Conservation (phyloP, 345 rosid genomes). For the Erucastrum elatum region DNA sequence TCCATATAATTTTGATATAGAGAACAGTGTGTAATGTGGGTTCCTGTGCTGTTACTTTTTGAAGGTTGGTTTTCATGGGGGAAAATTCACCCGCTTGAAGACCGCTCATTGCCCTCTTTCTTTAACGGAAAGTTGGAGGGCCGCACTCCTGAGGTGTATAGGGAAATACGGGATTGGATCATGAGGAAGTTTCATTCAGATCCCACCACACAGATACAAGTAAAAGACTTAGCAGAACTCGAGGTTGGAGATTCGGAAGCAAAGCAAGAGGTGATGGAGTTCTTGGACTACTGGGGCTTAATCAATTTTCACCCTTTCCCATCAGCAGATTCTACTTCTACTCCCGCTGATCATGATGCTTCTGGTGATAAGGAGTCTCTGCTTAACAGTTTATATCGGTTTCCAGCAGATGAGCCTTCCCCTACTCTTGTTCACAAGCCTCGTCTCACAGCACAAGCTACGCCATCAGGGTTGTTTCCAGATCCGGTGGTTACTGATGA, state of each 20-base stretch:
- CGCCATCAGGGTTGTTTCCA: constrained; percentile 63
- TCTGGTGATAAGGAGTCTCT: constrained; percentile 46
- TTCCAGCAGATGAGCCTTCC: constrained; percentile 59
- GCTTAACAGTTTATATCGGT: constrained; percentile 74
- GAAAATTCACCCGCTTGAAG: constrained; percentile 77
- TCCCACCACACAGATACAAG: constrained; percentile 60
- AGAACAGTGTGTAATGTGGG: constrained; percentile 5
- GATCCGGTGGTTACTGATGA: constrained; percentile 81
- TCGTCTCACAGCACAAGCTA: constrained; percentile 51
- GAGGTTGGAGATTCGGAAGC: constrained; percentile 78
- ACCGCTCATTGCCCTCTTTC: constrained; percentile 74
- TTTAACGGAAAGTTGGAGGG: constrained; percentile 72
- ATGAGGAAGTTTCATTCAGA: constrained; percentile 76
- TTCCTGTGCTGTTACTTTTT: constrained; percentile 17
- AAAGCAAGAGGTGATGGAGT: constrained; percentile 88
- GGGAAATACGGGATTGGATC: constrained; percentile 87
- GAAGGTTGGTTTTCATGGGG: constrained; percentile 99
- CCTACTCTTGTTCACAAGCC: constrained; percentile 51
- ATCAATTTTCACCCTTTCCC: constrained; percentile 93
- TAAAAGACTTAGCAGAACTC: constrained; percentile 73
- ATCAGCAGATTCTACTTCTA: constrained; percentile 43
- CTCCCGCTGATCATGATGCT: constrained; percentile 43
- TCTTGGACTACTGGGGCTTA: constrained; percentile 98
- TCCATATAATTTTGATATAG: not conserved
- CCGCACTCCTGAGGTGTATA: constrained; percentile 64